These are phyloP conservation scores for Otatea glauca DNA, from an alignment of 176 grass and related monocot genomes.

Conservation along the genomic window DNA sequence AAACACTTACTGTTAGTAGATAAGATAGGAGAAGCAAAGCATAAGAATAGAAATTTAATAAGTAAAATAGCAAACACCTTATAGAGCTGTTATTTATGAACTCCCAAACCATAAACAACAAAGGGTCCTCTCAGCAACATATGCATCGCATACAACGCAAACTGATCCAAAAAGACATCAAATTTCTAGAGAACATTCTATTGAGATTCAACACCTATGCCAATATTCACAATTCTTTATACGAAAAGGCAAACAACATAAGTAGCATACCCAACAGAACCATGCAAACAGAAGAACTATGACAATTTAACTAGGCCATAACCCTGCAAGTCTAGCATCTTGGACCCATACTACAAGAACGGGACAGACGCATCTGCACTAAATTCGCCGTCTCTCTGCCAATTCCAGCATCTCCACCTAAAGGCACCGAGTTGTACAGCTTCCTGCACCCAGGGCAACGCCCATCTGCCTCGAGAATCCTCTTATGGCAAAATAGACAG, in stretches of 20 bases:
- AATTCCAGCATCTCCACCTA: conserved; percentile 29
- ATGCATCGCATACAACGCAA: conserved; percentile 46
- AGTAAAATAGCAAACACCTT: conserved; percentile 32
- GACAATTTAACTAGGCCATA: conserved; percentile 40
- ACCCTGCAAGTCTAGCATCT: conserved; percentile 61
- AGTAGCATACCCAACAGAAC: conserved; percentile 47
- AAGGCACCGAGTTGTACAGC: conserved; percentile 58
- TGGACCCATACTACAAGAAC: conserved; percentile 84
- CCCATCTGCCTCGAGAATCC: conserved; percentile 80
- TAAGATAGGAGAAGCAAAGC: not conserved
- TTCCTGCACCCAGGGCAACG: conserved; percentile 95
- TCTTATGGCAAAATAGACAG: conserved; percentile 94
- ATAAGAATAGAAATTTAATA: not conserved
- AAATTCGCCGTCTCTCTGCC: conserved; percentile 47
- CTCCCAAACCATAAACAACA: conserved; percentile 42
- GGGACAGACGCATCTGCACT: conserved; percentile 47
- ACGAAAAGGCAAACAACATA: conserved; percentile 43
- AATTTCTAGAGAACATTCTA: conserved; percentile 40
- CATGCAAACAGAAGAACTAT: conserved; percentile 43
- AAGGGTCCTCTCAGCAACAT: conserved; percentile 49
- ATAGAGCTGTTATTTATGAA: conserved; percentile 54
- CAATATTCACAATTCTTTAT: conserved; percentile 73
- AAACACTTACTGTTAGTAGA: not conserved
- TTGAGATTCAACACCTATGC: conserved; percentile 50
- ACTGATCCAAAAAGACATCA: conserved; percentile 7